These are phyloP conservation scores for Picea abies DNA, from an alignment of 83 land plant genomes.

Conservation along the genomic window DNA sequence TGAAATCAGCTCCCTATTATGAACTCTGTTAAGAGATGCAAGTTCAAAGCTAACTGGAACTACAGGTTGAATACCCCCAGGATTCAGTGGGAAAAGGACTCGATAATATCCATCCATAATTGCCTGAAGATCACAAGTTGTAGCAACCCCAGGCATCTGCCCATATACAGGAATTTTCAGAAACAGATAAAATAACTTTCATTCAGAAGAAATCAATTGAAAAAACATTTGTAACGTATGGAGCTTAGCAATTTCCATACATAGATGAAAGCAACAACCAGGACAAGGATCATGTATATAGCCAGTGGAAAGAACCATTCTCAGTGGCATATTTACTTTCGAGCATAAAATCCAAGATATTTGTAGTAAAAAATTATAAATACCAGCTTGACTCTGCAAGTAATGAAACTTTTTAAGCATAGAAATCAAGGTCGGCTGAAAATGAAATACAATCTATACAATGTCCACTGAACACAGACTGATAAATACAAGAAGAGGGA, in stretches of 20 bases:
- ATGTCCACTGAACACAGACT: neutral
- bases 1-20: slow-evolving; percentile 38
- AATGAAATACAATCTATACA: slow-evolving; percentile 3
- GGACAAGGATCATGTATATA: neutral
- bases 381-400: neutral
- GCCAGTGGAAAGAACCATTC: neutral
- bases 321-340: neutral
- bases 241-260: slow-evolving; percentile 2
- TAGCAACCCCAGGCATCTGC: slow-evolving; percentile 91
- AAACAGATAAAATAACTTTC: neutral
- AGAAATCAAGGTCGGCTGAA: neutral
- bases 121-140: slow-evolving; percentile 79
- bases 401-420: neutral
- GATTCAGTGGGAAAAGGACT: slow-evolving; percentile 90
- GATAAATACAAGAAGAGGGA: neutral
- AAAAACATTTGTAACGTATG: neutral
- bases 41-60: slow-evolving; percentile 50
- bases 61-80: slow-evolving; percentile 83
- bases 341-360: neutral
- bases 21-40: slow-evolving; percentile 53
- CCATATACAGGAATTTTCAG: neutral
- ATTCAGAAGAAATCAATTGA: neutral
- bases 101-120: slow-evolving; percentile 90
- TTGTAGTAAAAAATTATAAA: neutral
- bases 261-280: slow-evolving; percentile 7